Conservation (phyloP, 192 early-diverging fungal species). For the Coemansia sp. region DNA sequence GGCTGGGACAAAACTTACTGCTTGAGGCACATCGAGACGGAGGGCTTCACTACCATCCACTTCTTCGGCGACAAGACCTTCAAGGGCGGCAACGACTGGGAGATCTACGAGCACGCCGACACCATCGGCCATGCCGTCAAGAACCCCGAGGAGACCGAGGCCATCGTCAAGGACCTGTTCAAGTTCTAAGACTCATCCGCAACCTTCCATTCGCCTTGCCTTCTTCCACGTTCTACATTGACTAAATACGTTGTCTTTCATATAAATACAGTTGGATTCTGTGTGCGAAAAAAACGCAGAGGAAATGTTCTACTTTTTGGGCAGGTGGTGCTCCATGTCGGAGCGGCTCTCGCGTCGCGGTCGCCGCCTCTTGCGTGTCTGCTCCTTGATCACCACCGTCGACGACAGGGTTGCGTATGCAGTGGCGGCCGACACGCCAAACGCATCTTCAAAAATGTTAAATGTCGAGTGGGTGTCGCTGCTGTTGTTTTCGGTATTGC, state of each 20-base stretch:
- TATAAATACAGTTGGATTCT: no score
- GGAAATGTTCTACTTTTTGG: constrained; percentile 6
- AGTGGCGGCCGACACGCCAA: constrained; percentile 23
- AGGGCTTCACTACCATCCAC: constrained; percentile 89
- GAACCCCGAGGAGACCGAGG: constrained; percentile 80
- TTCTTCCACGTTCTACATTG: no score
- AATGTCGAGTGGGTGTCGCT: constrained; percentile 12
- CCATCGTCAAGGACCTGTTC: constrained; percentile 79
- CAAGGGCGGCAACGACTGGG: constrained; percentile 96
- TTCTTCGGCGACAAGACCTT: constrained; percentile 99
- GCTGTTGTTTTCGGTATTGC: background rate
- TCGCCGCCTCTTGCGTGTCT: constrained; percentile 12
- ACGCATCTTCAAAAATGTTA: constrained; percentile 36
- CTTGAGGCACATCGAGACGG: constrained; percentile 80
- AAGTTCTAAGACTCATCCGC: constrained; percentile 15
- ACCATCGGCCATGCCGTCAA: constrained; percentile 87
- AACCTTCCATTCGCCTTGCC: no score
- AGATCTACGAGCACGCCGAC: constrained; percentile 82
- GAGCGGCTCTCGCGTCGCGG: constrained; percentile 16
- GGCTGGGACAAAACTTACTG: constrained; percentile 99
- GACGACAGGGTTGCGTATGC: constrained; percentile 5
- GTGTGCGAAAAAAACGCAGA: no score
- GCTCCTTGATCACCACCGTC: constrained; percentile 35
- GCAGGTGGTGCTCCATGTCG: background rate
- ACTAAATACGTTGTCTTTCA: no score